Evolutionary conservation across 345 rosid species (phyloP).

Genomic region (Excoecaria agallocha): DNA sequence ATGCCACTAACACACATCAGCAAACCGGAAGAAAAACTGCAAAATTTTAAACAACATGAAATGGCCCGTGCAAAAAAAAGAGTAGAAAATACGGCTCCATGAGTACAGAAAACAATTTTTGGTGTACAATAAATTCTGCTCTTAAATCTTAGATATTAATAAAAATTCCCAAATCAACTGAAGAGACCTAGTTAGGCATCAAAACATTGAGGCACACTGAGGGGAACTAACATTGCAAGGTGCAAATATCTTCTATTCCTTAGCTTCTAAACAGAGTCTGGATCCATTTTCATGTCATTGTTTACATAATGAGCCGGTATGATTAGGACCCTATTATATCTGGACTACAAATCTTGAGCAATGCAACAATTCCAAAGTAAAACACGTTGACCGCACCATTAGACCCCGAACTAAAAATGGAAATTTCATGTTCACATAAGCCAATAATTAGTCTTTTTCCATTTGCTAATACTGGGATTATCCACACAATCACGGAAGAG

Average conservation of each 20-base stretch:
- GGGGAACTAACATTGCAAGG: not conserved
- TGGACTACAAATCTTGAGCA: not conserved
- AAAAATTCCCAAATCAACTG: not conserved
- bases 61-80: not conserved
- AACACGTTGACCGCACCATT: not conserved
- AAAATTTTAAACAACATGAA: not conserved
- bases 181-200: not conserved
- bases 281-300: not conserved
- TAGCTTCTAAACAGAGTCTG: not conserved
- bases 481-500: not conserved
- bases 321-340: not conserved
- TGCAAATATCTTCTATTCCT: not conserved
- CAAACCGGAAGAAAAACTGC: not conserved
- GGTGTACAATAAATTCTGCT: not conserved
- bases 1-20: not conserved
- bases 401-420: not conserved
- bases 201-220: conserved; percentile 1
- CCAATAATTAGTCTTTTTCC: not conserved
- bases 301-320: not conserved
- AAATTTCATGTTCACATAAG: not conserved
- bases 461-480: not conserved
- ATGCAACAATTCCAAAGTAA: not conserved
- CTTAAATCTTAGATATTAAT: not conserved
- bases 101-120: not conserved
- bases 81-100: not conserved